Conservation (phyloP, 2,329 filamentous ascomycete species). For the Monilinia vaccinii-corymbosi region DNA sequence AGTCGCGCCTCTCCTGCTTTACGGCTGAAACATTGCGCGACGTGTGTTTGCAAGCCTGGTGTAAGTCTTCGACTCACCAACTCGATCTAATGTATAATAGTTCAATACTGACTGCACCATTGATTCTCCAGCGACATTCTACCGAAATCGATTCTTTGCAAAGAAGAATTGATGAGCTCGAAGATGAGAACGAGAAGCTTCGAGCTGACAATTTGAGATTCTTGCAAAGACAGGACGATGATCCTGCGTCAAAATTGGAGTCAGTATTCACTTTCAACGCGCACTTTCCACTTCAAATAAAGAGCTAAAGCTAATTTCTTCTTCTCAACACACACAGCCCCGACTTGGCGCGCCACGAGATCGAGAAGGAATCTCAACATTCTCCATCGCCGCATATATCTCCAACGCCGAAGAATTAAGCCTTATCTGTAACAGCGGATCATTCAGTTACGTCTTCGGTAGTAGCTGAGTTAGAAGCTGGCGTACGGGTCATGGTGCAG, state of each 20-base stretch:
- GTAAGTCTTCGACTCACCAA: background rate
- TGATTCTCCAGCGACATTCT: background rate
- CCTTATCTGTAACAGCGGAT: background rate
- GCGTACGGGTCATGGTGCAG: background rate
- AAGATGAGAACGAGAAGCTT: background rate
- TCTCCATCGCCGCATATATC: background rate
- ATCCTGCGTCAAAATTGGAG: background rate
- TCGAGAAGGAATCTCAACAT: too few relatives aligned
- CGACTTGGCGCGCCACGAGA: background rate
- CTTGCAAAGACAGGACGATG: background rate
- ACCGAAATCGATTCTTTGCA: background rate
- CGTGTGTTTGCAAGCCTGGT: background rate
- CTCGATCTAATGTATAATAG: background rate
- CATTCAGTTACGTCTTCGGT: background rate
- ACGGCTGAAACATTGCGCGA: background rate
- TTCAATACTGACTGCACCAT: background rate
- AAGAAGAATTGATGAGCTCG: background rate
- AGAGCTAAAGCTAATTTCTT: background rate
- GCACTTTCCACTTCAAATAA: background rate
- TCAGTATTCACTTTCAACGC: background rate
- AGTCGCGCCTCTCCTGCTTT: background rate
- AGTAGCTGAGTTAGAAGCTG: background rate
- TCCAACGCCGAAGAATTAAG: too few relatives aligned
- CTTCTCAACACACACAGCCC: background rate
- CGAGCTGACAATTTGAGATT: background rate